Evolutionary conservation across 2,329 filamentous ascomycete species (phyloP).

Genomic region (Colletotrichum tofieldiae): DNA sequence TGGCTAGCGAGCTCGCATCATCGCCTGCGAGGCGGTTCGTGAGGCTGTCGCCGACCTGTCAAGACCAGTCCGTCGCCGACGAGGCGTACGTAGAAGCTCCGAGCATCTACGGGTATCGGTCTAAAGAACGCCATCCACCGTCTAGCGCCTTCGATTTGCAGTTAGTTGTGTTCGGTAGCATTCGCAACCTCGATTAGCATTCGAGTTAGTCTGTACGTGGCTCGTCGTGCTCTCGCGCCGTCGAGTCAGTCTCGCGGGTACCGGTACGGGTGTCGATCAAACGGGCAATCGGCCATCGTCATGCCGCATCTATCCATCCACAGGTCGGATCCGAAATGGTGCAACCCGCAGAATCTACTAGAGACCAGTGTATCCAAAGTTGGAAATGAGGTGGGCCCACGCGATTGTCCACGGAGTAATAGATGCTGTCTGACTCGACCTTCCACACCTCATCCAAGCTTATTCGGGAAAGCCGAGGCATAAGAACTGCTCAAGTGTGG

Average conservation of each 20-base stretch:
- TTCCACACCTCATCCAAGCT: slow-evolving; percentile 6
- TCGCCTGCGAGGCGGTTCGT: not conserved
- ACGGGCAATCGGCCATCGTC: slow-evolving; percentile 19
- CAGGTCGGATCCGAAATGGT: slow-evolving; percentile 33
- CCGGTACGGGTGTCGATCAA: slow-evolving; percentile 32
- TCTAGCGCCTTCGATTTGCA: not conserved
- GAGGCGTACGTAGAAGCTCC: not conserved
- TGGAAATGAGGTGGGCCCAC: slow-evolving; percentile 19
- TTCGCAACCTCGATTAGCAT: slow-evolving; percentile 21
- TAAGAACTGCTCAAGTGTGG: not conserved
- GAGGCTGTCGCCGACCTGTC: slow-evolving; percentile 13
- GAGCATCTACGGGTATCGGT: slow-evolving; percentile 1
- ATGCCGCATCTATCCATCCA: slow-evolving; percentile 22
- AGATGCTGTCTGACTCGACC: slow-evolving; percentile 22
- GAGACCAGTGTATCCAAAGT: not conserved
- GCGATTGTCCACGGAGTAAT: not conserved
- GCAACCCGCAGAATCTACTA: slow-evolving; percentile 21
- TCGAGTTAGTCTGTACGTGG: slow-evolving; percentile 9
- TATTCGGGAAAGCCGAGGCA: slow-evolving; percentile 18
- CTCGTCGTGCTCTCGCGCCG: not conserved
- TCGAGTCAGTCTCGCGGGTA: slow-evolving; percentile 28
- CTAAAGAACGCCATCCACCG: not conserved
- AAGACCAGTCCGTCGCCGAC: not conserved
- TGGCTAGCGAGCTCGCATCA: slow-evolving; percentile 2
- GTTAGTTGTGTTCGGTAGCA: not conserved